phyloP scores from a whole-genome alignment of 176 grass and related monocot genomes.

The Zoysia japonica region DNA sequence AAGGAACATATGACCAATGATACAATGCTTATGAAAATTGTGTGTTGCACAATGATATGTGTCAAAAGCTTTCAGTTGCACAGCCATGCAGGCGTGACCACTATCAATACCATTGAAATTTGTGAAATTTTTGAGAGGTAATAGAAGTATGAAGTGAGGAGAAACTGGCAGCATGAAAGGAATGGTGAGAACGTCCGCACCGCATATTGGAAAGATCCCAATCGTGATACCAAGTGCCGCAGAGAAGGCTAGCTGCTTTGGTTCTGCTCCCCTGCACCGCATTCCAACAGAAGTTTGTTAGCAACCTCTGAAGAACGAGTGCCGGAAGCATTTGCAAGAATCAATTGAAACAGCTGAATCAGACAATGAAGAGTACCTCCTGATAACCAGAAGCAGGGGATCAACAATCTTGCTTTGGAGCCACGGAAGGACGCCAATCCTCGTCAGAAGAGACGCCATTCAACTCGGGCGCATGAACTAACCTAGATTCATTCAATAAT shows the following conservation, averaged over 20 bases:
- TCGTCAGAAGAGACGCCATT: slow-evolving; percentile 48
- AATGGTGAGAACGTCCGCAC: slow-evolving; percentile 37
- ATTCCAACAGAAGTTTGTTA: slow-evolving; percentile 13
- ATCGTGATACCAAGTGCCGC: slow-evolving; percentile 82
- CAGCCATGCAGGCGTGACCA: neutral
- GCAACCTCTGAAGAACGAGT: neutral
- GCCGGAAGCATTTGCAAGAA: neutral
- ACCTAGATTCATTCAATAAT: neutral
- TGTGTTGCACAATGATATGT: neutral
- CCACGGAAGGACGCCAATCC: slow-evolving; percentile 55
- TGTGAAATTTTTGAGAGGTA: neutral
- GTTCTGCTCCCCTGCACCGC: slow-evolving; percentile 77
- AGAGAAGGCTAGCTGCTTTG: slow-evolving; percentile 81
- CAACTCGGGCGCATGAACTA: slow-evolving; percentile 3
- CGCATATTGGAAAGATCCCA: slow-evolving; percentile 87
- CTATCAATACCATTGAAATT: neutral
- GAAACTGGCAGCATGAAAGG: slow-evolving; percentile 14
- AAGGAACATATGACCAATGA: neutral
- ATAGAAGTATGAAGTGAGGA: neutral
- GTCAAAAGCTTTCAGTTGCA: neutral
- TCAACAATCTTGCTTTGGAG: slow-evolving; percentile 62
- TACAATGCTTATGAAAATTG: neutral
- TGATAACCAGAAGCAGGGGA: slow-evolving; percentile 67
- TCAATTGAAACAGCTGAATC: neutral
- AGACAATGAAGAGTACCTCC: slow-evolving; percentile 44